Evolutionary conservation across 2,329 filamentous ascomycete species (phyloP).

Genomic region (Periconia macrospinosa): DNA sequence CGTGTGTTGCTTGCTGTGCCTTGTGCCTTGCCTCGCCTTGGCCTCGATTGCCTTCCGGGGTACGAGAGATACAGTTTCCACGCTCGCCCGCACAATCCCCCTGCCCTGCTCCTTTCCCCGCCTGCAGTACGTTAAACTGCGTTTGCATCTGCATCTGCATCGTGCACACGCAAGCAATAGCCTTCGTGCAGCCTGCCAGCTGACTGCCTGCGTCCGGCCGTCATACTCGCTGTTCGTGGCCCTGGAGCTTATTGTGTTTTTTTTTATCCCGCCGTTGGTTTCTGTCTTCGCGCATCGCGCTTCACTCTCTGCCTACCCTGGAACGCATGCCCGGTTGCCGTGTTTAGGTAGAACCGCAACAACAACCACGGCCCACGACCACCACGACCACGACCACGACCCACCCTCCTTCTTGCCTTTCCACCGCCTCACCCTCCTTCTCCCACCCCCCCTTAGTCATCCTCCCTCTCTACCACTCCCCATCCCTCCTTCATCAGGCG

Average conservation of each 20-base stretch:
- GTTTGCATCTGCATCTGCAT: neutral
- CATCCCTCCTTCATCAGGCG: constrained; percentile 17
- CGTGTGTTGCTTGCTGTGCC: constrained; percentile 8
- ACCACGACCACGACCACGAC: neutral
- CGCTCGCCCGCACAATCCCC: constrained; percentile 2
- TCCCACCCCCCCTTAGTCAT: constrained; percentile 8
- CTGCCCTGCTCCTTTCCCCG: neutral
- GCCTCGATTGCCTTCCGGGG: constrained; percentile 3
- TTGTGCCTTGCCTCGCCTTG: neutral
- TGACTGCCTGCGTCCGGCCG: constrained; percentile 1
- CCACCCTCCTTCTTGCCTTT: constrained; percentile 9
- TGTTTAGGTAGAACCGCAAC: neutral
- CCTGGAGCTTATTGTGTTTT: neutral
- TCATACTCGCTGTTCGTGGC: neutral
- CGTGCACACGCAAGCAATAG: constrained; percentile 10
- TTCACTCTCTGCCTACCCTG: constrained; percentile 24
- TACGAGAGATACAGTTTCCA: neutral
- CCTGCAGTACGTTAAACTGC: constrained; percentile 4
- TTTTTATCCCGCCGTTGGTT: neutral
- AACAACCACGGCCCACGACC: neutral
- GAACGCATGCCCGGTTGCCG: constrained; percentile 4
- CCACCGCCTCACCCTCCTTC: constrained; percentile 19
- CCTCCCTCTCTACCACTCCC: constrained; percentile 24
- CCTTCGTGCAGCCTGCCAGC: constrained; percentile 7
- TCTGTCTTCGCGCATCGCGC: constrained; percentile 33